Base-by-base conservation (phyloP, 768 basidiomycete genomes). In the Mycena rebaudengoi region DNA sequence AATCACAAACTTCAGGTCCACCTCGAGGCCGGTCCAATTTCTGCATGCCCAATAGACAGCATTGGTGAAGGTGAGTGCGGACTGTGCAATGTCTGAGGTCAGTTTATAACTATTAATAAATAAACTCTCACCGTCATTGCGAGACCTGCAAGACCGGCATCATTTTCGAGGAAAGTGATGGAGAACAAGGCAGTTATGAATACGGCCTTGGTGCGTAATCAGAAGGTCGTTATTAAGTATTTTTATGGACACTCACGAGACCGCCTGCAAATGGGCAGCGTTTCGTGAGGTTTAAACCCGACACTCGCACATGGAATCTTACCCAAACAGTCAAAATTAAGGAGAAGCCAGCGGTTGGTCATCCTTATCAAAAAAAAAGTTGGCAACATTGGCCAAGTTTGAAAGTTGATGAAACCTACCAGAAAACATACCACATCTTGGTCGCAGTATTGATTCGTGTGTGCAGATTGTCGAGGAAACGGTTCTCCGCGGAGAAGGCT, bases 401-500 rank as follows among this genome's bases (percentile, higher is more conserved):
- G 25, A 7, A 21, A 23, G 5, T 12, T 21, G 12, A 0, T 21
- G 8, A 16, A 1, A 29, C 65, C 8, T 18, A 66, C 94, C 94
- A 68, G 37, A 64, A 68, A 0, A 37, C 29, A 20, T 94, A 92
- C 90, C 89, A 92, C 91, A 92, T 91, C 30, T 90, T 87, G 12
- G 87, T 94, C n/a, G 91, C 94, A 50, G 82, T 76, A 64, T 95
- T 91, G 29, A 95, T 84, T 73, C 92, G 94, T 2, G 67, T 67
- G 71, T 93, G 92, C 4, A 96, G 77, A 61, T 84, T 85, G 55
- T 91, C 85, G 68, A 96, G 78, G 82, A 98, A 97, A 5, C 86
- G 79, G 39, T 79, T 78, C 72, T 97, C 95, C 0, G 88, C 91
- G 0, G 91, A 90, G 78, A 97, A 98, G 0, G 96, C 66, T 67